Evolutionary conservation across 1,284 basidiomycete species (phyloP).

Genomic region (Rhodotorula sp.): DNA sequence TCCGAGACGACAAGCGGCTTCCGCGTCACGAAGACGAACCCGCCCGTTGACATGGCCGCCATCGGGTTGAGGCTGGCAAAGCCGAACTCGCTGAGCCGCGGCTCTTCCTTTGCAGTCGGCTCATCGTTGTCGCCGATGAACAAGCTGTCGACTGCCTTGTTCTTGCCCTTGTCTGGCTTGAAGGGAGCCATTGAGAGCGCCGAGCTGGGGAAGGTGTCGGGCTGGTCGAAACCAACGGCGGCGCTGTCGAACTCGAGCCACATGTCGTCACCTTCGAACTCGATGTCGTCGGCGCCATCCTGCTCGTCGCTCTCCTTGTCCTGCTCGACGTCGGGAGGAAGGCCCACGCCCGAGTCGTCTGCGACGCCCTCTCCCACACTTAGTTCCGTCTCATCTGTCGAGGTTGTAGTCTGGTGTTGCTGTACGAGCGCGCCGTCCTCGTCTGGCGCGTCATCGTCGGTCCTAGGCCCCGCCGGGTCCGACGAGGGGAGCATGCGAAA

Average conservation of each 20-base stretch:
- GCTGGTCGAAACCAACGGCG: conserved; percentile 29
- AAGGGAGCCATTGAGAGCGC: not conserved
- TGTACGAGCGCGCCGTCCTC: not conserved
- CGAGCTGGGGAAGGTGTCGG: conserved; percentile 19
- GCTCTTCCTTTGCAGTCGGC: not conserved
- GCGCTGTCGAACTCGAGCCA: conserved; percentile 34
- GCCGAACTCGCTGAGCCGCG: conserved; percentile 15
- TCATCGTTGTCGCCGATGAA: not conserved
- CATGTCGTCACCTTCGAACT: conserved; percentile 39
- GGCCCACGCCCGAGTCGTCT: conserved; percentile 25
- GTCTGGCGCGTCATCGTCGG: not conserved
- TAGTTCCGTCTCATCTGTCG: not conserved
- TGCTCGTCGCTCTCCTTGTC: not conserved
- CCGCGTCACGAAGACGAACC: conserved; percentile 27
- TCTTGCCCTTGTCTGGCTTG: not conserved
- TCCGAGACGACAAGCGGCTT: conserved; percentile 26
- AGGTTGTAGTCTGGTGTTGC: not conserved
- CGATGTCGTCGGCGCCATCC: conserved; percentile 9
- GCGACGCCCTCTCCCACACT: not conserved
- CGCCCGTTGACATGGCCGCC: not conserved
- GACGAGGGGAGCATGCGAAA: conserved; percentile 27
- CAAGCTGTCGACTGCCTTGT: not conserved
- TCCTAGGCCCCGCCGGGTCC: not conserved
- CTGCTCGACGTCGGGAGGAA: conserved; percentile 7
- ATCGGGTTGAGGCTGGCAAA: conserved; percentile 1